Conservation (phyloP, 768 basidiomycete genomes). For the Mycena chlorophos region DNA sequence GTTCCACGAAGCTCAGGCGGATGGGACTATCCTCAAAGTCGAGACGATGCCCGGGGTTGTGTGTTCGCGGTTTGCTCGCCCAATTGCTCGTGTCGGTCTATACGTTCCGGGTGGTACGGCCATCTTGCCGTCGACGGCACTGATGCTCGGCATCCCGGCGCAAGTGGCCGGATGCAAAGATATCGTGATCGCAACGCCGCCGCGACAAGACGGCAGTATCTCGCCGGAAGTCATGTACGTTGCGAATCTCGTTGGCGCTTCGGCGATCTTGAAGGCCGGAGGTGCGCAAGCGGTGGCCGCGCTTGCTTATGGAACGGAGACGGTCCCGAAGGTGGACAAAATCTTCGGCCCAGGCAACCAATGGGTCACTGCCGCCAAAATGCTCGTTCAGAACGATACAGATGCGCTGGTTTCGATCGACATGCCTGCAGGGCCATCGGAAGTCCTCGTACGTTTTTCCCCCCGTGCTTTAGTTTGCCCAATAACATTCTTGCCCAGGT, state of each 20-base stretch:
- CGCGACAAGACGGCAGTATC: conserved; percentile 86
- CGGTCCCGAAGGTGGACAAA: conserved; percentile 97
- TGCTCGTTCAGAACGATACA: conserved; percentile 98
- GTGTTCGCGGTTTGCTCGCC: conserved; percentile 90
- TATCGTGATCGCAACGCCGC: conserved; percentile 95
- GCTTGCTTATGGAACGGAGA: conserved; percentile 93
- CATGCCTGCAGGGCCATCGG: conserved; percentile 98
- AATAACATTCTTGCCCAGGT: conserved; percentile 54
- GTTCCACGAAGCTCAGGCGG: conserved; percentile 90
- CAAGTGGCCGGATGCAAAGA: conserved; percentile 94
- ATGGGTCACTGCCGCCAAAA: conserved; percentile 99
- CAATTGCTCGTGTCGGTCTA: conserved; percentile 93
- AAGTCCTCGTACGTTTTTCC: conserved; percentile 77
- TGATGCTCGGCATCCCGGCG: conserved; percentile 97
- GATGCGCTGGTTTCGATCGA: conserved; percentile 96
- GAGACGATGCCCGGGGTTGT: conserved; percentile 99
- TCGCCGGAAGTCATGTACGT: conserved; percentile 98
- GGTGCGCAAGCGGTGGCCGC: conserved; percentile 96
- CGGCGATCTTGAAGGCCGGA: conserved; percentile 89
- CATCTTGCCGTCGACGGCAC: conserved; percentile 90
- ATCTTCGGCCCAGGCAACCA: conserved; percentile 99
- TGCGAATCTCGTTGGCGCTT: conserved; percentile 86
- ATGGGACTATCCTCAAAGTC: conserved; percentile 67
- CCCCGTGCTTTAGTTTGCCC: background rate
- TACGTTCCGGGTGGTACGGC: conserved; percentile 99